Percentiles rank a stretch among this genome's conserved stretches.
These are phyloP conservation scores for Aechmea fasciata DNA, from an alignment of 176 grass and related monocot genomes.

Conservation along the genomic window DNA sequence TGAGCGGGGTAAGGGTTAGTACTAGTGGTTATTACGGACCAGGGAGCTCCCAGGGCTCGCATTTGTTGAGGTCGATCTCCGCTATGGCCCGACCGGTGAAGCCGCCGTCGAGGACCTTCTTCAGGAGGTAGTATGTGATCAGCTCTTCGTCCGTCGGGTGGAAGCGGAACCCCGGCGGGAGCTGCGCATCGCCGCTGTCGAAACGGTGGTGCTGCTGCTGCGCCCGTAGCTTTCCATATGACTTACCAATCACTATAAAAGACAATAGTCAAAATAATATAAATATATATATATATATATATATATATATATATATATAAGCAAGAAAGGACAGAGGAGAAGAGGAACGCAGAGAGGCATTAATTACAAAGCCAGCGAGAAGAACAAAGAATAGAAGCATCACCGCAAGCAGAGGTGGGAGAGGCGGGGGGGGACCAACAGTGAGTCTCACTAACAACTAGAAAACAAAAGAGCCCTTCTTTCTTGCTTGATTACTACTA, in stretches of 20 bases:
- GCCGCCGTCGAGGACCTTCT: conserved; percentile 52
- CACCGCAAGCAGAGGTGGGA: not conserved
- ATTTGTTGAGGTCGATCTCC: conserved; percentile 88
- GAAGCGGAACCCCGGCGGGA: conserved; percentile 85
- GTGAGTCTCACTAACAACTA: not conserved
- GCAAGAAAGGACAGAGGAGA: not conserved
- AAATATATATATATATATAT: no score
- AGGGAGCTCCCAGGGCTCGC: conserved; percentile 94
- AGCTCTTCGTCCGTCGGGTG: conserved; percentile 98
- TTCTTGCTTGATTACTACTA: not conserved
- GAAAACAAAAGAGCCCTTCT: not conserved
- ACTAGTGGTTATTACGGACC: conserved; percentile 26
- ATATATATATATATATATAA: not conserved
- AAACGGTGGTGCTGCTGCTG: not conserved
- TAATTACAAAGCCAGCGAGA: conserved; percentile 6
- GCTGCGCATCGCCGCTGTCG: conserved; percentile 25
- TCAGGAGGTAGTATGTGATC: conserved; percentile 78
- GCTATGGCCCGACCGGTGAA: conserved; percentile 79
- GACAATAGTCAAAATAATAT: not conserved
- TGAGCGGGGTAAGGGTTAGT: no score
- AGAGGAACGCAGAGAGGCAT: not conserved
- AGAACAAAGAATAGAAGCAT: conserved; percentile 12
- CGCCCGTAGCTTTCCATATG: conserved; percentile 14
- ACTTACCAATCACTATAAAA: not conserved
- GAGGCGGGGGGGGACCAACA: not conserved